Evolutionary conservation across 1,139 yeast species (phyloP).

Genomic region (Pneumocystis oryctolagi): DNA sequence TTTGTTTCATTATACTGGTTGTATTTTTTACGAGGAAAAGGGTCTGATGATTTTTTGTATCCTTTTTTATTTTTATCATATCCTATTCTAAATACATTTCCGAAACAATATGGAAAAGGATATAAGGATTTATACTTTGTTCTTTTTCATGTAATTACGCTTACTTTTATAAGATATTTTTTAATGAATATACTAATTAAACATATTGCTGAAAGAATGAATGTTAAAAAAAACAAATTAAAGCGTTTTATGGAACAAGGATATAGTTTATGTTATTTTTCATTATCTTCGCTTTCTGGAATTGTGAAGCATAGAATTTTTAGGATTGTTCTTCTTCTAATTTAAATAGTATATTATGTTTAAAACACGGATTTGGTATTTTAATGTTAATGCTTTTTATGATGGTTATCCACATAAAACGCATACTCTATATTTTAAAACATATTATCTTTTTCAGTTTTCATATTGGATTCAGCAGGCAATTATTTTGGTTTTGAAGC

Average conservation of each 20-base stretch:
- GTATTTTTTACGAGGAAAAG: not conserved
- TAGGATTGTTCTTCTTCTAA: not conserved
- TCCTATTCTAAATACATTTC: slow-evolving; percentile 13
- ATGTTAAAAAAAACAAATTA: slow-evolving; percentile 29
- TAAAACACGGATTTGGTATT: slow-evolving; percentile 71
- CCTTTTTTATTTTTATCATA: slow-evolving; percentile 10
- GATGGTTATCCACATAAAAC: slow-evolving; percentile 67
- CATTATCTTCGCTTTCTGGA: slow-evolving; percentile 72
- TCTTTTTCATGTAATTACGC: slow-evolving; percentile 63
- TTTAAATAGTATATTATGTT: slow-evolving; percentile 51
- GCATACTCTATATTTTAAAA: slow-evolving; percentile 55
- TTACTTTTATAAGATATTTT: slow-evolving; percentile 84
- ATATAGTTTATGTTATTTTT: slow-evolving; percentile 69
- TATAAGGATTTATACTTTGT: slow-evolving; percentile 68
- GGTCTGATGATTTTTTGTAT: slow-evolving; percentile 13
- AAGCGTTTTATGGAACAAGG: slow-evolving; percentile 87
- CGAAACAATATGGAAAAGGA: slow-evolving; percentile 63
- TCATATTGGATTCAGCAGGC: slow-evolving; percentile 97
- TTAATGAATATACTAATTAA: slow-evolving; percentile 65
- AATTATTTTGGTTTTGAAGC: slow-evolving; percentile 59
- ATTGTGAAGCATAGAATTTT: slow-evolving; percentile 21
- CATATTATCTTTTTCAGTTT: slow-evolving; percentile 81
- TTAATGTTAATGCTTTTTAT: slow-evolving; percentile 71
- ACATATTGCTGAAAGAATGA: slow-evolving; percentile 46
- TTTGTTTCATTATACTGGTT: not conserved